These are phyloP conservation scores for Esteya vermicola DNA, from an alignment of 2,329 filamentous ascomycete genomes.

Conservation along the genomic window DNA sequence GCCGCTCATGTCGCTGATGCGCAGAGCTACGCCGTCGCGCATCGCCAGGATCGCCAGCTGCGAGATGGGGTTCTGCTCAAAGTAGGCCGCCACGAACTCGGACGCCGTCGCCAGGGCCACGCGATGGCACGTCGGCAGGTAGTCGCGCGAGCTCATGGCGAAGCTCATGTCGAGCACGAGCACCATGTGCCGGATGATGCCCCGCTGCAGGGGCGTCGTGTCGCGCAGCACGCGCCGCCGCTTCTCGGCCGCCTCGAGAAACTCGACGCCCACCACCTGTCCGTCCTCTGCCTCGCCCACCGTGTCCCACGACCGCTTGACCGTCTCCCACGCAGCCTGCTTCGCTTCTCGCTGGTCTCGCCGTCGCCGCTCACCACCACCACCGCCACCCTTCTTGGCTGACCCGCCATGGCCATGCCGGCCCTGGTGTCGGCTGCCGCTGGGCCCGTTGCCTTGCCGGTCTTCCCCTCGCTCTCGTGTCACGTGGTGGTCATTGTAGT, in stretches of 20 bases:
- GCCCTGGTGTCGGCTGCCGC: background rate
- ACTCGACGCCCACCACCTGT: conserved; percentile 58
- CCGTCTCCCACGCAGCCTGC: conserved; percentile 49
- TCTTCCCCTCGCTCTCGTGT: conserved; percentile 15
- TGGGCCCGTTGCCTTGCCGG: background rate
- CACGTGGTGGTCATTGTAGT: conserved; percentile 36
- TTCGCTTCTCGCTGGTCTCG: conserved; percentile 12
- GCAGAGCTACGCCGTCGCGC: conserved; percentile 76
- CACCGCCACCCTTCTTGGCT: conserved; percentile 1
- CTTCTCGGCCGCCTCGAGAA: conserved; percentile 73
- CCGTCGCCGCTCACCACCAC: conserved; percentile 5
- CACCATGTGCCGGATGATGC: conserved; percentile 93
- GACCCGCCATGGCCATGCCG: conserved; percentile 16
- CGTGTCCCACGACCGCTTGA: conserved; percentile 56
- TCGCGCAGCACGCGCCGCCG: conserved; percentile 71
- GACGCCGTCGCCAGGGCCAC: conserved; percentile 69
- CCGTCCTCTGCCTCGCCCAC: conserved; percentile 70
- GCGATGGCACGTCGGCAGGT: conserved; percentile 75
- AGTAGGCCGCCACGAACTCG: conserved; percentile 73
- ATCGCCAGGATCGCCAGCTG: conserved; percentile 88
- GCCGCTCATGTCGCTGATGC: conserved; percentile 79
- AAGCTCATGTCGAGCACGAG: conserved; percentile 84
- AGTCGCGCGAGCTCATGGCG: conserved; percentile 90
- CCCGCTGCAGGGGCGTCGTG: conserved; percentile 86
- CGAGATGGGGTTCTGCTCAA: conserved; percentile 96